Percentiles rank a stretch among this genome's conserved stretches.
Conservation (phyloP, 1,284 basidiomycete genomes). For the Kalmanozyma brasiliensis region DNA sequence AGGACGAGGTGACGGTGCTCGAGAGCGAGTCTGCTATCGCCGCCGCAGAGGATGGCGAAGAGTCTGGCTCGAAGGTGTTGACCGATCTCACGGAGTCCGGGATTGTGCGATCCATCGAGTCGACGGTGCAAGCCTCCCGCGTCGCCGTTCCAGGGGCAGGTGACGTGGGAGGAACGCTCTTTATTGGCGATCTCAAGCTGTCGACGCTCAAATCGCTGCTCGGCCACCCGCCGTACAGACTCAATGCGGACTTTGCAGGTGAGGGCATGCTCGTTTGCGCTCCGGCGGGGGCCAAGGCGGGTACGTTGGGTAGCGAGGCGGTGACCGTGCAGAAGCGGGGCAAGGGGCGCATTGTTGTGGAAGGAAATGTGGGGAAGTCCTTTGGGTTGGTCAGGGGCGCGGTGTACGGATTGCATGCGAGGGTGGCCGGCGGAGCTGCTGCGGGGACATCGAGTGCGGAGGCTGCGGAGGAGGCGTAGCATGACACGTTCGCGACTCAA, state of each 20-base stretch:
- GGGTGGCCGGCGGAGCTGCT: constrained; percentile 26
- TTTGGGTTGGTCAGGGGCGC: constrained; percentile 54
- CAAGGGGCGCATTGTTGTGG: constrained; percentile 60
- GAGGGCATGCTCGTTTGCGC: constrained; percentile 66
- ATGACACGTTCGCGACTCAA: too few relatives aligned
- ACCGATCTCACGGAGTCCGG: neutral
- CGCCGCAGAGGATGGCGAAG: constrained; percentile 2
- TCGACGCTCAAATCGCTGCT: constrained; percentile 57
- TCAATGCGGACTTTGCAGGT: constrained; percentile 66
- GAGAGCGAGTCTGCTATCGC: constrained; percentile 4
- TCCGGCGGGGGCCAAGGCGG: constrained; percentile 32
- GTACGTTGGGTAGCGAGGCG: constrained; percentile 26
- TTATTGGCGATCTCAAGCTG: constrained; percentile 67
- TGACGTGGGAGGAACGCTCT: constrained; percentile 51
- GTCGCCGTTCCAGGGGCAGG: neutral
- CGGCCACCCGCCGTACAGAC: constrained; percentile 25
- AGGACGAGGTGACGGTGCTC: constrained; percentile 11
- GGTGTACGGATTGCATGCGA: constrained; percentile 61
- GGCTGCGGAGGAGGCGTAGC: neutral
- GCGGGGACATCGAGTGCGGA: neutral
- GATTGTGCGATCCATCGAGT: neutral
- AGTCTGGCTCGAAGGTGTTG: neutral
- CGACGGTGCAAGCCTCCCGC: neutral
- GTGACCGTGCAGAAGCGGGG: constrained; percentile 59
- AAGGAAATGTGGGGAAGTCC: constrained; percentile 58